Conservation (phyloP, 345 rosid genomes). For the Brassica napus region Da-Ae NC_063448.1:14434001-14434500, state of each 20-base stretch:
- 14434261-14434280: slow-evolving; percentile 57
- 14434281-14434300: slow-evolving; percentile 10
- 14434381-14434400: slow-evolving; percentile 73
- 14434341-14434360: slow-evolving; percentile 53
- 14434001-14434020: slow-evolving; percentile 59
- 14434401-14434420: slow-evolving; percentile 64
- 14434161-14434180: slow-evolving; percentile 33
- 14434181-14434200: slow-evolving; percentile 24
- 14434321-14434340: slow-evolving; percentile 57
- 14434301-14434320: slow-evolving; percentile 33
- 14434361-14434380: slow-evolving; percentile 47
- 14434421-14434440: slow-evolving; percentile 84
- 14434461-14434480: slow-evolving; percentile 49
- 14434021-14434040: slow-evolving; percentile 60
- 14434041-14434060: slow-evolving; percentile 83
- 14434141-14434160: neutral
- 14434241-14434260: slow-evolving; percentile 74
- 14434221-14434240: slow-evolving; percentile 58
- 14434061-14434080: slow-evolving; percentile 71
- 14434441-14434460: slow-evolving; percentile 64
- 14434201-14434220: slow-evolving; percentile 39
- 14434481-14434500: slow-evolving; percentile 77
- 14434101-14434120: slow-evolving; percentile 44
- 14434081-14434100: slow-evolving; percentile 71
- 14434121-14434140: slow-evolving; percentile 27